phyloP scores from a whole-genome alignment of 805 yeast species.

The Hermanozyma aechmeae region DNA sequence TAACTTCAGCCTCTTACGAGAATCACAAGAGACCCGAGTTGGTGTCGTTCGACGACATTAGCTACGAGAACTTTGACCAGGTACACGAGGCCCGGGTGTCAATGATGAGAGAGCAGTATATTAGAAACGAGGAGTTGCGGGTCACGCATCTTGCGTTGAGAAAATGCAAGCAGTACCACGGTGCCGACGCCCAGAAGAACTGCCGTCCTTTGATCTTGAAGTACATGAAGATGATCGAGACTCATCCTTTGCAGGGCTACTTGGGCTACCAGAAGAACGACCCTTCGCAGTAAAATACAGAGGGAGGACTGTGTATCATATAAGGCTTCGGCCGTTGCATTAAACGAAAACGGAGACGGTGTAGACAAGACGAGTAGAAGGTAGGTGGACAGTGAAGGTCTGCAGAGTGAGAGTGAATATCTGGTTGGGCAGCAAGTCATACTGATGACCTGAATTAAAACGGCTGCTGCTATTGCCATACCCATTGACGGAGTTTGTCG shows the following conservation, averaged over 20 bases:
- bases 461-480: too few relatives aligned
- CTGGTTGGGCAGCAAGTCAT: too few relatives aligned
- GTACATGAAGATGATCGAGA: constrained; percentile 70
- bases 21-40: constrained; percentile 51
- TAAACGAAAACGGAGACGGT: neutral
- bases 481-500: too few relatives aligned
- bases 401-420: too few relatives aligned
- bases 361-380: neutral
- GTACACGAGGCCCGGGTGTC: constrained; percentile 70
- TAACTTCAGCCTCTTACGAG: constrained; percentile 19
- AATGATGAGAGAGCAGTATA: constrained; percentile 71
- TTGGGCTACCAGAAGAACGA: constrained; percentile 86
- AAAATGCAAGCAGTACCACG: constrained; percentile 60
- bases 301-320: neutral
- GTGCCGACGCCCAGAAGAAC: constrained; percentile 48
- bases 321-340: neutral
- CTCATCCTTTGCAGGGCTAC: constrained; percentile 60
- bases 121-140: constrained; percentile 58
- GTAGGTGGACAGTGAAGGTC: too few relatives aligned
- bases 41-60: constrained; percentile 78
- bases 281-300: constrained; percentile 49
- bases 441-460: too few relatives aligned
- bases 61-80: constrained; percentile 56
- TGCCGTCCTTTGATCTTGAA: constrained; percentile 72
- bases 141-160: constrained; percentile 66